These are phyloP conservation scores for Rutstroemia sydowiana DNA, from an alignment of 2,329 filamentous ascomycete species.

Conservation along the genomic window DNA sequence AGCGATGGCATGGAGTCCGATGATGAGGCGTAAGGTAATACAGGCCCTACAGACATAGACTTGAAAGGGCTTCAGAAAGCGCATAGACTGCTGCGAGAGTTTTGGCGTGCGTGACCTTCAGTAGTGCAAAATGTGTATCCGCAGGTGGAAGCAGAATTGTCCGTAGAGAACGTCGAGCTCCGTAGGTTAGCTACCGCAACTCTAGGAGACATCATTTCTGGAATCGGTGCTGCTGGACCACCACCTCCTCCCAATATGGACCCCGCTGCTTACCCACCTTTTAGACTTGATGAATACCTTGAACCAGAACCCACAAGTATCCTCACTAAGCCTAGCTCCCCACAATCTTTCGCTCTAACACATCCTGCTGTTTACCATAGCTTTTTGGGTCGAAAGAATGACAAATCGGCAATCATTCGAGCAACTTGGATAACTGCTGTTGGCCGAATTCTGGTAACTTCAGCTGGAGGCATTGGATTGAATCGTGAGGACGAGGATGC, in stretches of 20 bases:
- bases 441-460: conserved; percentile 83
- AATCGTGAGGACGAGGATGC: conserved; percentile 73
- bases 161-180: conserved; percentile 80
- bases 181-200: conserved; percentile 87
- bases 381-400: conserved; percentile 77
- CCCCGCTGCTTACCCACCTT: conserved; percentile 76
- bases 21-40: conserved; percentile 50
- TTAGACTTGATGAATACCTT: conserved; percentile 54
- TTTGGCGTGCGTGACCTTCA: conserved; percentile 85
- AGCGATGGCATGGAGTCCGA: conserved; percentile 52
- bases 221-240: conserved; percentile 84
- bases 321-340: conserved; percentile 75
- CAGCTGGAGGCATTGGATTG: conserved; percentile 81
- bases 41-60: conserved; percentile 72
- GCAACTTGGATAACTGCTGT: conserved; percentile 79
- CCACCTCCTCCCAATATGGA: conserved; percentile 67
- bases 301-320: conserved; percentile 48
- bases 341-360: conserved; percentile 81
- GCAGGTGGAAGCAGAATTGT: conserved; percentile 85
- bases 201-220: conserved; percentile 87
- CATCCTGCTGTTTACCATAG: conserved; percentile 73
- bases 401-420: conserved; percentile 77
- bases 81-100: conserved; percentile 78
- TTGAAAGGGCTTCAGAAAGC: conserved; percentile 83
- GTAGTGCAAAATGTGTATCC: conserved; percentile 91